A percentile compares a stretch with the other conserved stretches of the same genome.
Conservation (phyloP, 2,329 filamentous ascomycete species). For the Trichoderma citrinoviride region DNA sequence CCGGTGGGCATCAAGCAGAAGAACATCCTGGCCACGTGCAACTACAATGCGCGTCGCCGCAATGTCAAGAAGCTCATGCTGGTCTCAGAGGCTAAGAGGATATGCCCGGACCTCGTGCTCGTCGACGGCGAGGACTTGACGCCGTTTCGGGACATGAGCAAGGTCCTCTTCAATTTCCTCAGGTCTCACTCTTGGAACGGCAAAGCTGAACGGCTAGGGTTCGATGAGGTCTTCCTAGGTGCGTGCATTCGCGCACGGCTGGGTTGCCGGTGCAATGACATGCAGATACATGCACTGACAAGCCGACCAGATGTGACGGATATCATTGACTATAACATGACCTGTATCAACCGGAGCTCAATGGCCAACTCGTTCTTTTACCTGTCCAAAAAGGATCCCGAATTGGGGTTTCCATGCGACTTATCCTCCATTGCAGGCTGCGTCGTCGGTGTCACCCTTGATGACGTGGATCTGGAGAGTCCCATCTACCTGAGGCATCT, state of each 20-base stretch:
- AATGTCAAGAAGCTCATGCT: conserved; percentile 80
- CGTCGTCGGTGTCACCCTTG: conserved; percentile 39
- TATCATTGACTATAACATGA: conserved; percentile 77
- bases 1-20: conserved; percentile 90
- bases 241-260: conserved; percentile 20
- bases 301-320: conserved; percentile 75
- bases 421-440: conserved; percentile 64
- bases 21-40: conserved; percentile 88
- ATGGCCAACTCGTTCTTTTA: conserved; percentile 74
- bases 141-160: conserved; percentile 82
- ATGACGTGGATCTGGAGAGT: conserved; percentile 32
- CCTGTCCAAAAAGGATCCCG: conserved; percentile 69
- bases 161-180: conserved; percentile 72
- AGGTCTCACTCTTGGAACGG: conserved; percentile 72
- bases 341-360: conserved; percentile 64
- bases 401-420: conserved; percentile 77
- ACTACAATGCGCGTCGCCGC: conserved; percentile 80
- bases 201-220: conserved; percentile 77
- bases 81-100: conserved; percentile 73
- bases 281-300: not conserved
- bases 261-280: not conserved
- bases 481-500: conserved; percentile 60
- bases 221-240: conserved; percentile 75
- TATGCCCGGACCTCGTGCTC: conserved; percentile 81
- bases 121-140: conserved; percentile 84